These are phyloP conservation scores for Claviceps sp. DNA, from an alignment of 2,329 filamentous ascomycete genomes.

Conservation along the genomic window DNA sequence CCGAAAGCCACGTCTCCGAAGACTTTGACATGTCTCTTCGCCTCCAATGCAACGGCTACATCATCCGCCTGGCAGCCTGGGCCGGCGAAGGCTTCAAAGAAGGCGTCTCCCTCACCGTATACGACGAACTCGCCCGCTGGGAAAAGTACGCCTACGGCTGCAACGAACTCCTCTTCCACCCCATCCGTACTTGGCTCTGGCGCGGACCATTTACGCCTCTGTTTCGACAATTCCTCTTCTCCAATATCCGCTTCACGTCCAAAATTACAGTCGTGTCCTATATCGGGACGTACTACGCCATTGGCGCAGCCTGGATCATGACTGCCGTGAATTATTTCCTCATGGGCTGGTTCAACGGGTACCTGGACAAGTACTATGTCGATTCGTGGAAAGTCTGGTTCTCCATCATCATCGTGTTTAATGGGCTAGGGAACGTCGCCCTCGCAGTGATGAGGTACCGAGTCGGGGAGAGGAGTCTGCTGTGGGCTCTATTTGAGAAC, in stretches of 20 bases:
- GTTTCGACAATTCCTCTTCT: conserved; percentile 61
- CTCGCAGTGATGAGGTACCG: conserved; percentile 63
- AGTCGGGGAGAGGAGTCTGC: conserved; percentile 47
- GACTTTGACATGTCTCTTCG: conserved; percentile 75
- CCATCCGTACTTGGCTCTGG: conserved; percentile 57
- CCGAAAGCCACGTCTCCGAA: conserved; percentile 65
- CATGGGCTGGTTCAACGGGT: conserved; percentile 63
- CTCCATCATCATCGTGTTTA: conserved; percentile 67
- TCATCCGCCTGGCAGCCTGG: conserved; percentile 60
- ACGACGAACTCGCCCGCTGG: conserved; percentile 74
- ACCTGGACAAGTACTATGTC: conserved; percentile 68
- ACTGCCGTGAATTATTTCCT: conserved; percentile 64
- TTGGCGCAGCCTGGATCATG: conserved; percentile 62
- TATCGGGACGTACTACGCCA: conserved; percentile 70
- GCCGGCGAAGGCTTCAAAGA: conserved; percentile 69
- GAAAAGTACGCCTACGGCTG: conserved; percentile 81
- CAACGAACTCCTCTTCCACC: conserved; percentile 71
- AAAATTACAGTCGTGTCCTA: conserved; percentile 67
- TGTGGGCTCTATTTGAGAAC: conserved; percentile 45
- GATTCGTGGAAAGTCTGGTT: conserved; percentile 73
- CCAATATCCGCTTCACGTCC: conserved; percentile 59
- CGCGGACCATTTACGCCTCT: conserved; percentile 67
- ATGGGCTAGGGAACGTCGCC: conserved; percentile 58
- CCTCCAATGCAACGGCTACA: conserved; percentile 58
- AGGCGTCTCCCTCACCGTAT: conserved; percentile 71